Percentiles rank a stretch among this genome's conserved stretches.
These are phyloP conservation scores for Alnus glutinosa DNA, from an alignment of 306 rosid species.

Conservation along the genomic window DNA sequence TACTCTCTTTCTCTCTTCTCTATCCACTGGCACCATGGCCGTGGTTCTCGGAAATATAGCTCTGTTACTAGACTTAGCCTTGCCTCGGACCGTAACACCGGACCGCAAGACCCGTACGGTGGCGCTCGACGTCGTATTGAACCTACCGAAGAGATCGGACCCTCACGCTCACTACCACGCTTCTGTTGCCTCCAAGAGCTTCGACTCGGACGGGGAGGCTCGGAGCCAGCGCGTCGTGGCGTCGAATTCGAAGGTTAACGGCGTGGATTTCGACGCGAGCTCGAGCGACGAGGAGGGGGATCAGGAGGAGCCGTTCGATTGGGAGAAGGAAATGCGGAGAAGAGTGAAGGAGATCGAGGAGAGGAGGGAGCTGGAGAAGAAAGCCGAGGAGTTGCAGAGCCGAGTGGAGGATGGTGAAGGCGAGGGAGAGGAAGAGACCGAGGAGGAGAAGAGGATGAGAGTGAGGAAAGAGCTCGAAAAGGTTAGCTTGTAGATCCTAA, in stretches of 20 bases:
- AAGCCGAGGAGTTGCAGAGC: conserved; percentile 85
- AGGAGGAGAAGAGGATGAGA: conserved; percentile 86
- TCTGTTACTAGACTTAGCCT: conserved; percentile 58
- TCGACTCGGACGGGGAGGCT: conserved; percentile 61
- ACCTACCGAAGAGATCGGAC: conserved; percentile 55
- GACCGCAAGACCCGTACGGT: conserved; percentile 63
- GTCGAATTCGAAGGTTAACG: conserved; percentile 63
- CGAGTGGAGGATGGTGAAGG: conserved; percentile 37
- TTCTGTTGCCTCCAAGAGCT: conserved; percentile 39
- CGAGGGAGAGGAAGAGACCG: conserved; percentile 56
- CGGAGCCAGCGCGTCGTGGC: conserved; percentile 60
- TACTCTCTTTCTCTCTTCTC: neutral
- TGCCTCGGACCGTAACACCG: conserved; percentile 39
- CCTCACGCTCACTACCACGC: conserved; percentile 29
- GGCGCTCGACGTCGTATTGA: conserved; percentile 54
- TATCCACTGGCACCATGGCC: conserved; percentile 49
- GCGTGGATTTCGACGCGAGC: conserved; percentile 61
- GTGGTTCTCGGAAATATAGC: conserved; percentile 70
- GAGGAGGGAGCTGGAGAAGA: conserved; percentile 80
- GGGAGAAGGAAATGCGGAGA: conserved; percentile 80
- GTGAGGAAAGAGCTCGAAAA: conserved; percentile 89
- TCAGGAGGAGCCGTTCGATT: conserved; percentile 43
- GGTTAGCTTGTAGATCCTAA: conserved; percentile 39
- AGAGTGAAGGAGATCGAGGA: conserved; percentile 83
- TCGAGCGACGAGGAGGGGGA: conserved; percentile 67